These are phyloP conservation scores for Starmerella khaoyaiensis DNA, from an alignment of 805 yeast species.

Conservation along the genomic window DNA sequence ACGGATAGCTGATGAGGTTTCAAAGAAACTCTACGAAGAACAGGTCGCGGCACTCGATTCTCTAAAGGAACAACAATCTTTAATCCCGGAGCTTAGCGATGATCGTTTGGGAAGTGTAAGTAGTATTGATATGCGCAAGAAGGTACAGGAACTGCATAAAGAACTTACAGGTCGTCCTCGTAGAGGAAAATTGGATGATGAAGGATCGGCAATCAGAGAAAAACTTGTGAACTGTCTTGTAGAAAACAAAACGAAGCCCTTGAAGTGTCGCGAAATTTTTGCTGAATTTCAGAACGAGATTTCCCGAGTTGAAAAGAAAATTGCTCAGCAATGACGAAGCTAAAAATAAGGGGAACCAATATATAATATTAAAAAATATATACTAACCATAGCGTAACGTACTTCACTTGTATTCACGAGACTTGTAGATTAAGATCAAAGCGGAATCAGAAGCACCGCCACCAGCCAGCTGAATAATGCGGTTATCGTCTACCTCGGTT, in stretches of 20 bases:
- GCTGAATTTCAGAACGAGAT: constrained; percentile 22
- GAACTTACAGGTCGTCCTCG: constrained; percentile 26
- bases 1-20: constrained; percentile 28
- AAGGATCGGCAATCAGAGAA: constrained; percentile 23
- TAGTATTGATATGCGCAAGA: constrained; percentile 19
- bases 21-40: constrained; percentile 26
- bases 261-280: constrained; percentile 26
- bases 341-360: background rate
- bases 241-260: constrained; percentile 24
- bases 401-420: constrained; percentile 53
- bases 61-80: constrained; percentile 18
- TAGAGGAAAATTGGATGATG: constrained; percentile 23
- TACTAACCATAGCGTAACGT: too few relatives aligned
- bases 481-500: constrained; percentile 59
- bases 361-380: background rate
- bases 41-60: constrained; percentile 24
- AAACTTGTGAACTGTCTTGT: constrained; percentile 25
- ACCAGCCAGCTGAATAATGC: constrained; percentile 76
- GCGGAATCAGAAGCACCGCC: constrained; percentile 98
- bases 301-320: constrained; percentile 10
- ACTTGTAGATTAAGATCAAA: constrained; percentile 72
- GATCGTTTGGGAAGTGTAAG: constrained; percentile 16
- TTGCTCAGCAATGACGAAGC: constrained; percentile 3
- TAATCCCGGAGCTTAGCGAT: constrained; percentile 12
- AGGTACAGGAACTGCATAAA: constrained; percentile 24